Evolutionary conservation across 192 early-diverging fungal species (phyloP).

Genomic region (Umbelopsis isabellina): DNA sequence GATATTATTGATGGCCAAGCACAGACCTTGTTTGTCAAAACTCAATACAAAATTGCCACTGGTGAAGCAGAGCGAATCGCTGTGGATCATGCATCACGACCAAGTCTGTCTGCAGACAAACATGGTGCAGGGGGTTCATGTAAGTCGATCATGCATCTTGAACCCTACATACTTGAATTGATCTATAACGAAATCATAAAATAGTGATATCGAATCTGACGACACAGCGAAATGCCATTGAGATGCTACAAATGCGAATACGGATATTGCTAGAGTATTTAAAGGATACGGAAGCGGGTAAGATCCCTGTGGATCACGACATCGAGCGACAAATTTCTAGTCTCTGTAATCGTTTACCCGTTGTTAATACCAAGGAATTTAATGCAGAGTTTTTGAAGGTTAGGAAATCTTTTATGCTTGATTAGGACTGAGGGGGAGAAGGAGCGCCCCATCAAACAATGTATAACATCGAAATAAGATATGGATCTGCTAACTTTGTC

Average conservation of each 20-base stretch:
- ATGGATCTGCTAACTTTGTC: constrained; percentile 13
- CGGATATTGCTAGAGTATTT: constrained; percentile 73
- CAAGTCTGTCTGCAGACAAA: constrained; percentile 51
- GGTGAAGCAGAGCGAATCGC: constrained; percentile 88
- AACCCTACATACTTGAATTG: neutral
- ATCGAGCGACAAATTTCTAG: constrained; percentile 78
- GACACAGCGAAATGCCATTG: constrained; percentile 78
- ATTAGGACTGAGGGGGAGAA: neutral
- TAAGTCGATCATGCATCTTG: constrained; percentile 35
- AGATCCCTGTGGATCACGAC: constrained; percentile 69
- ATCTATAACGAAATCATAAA: neutral
- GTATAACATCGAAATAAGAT: neutral
- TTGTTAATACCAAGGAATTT: constrained; percentile 67
- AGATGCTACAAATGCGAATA: constrained; percentile 78
- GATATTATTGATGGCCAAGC: constrained; percentile 63
- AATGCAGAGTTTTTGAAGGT: constrained; percentile 75
- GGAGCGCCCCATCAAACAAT: neutral
- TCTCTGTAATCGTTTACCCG: constrained; percentile 73
- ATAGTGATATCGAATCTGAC: constrained; percentile 71
- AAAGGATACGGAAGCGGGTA: constrained; percentile 64
- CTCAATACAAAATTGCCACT: constrained; percentile 78
- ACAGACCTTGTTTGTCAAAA: constrained; percentile 64
- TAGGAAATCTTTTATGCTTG: constrained; percentile 22
- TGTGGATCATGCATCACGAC: constrained; percentile 83
- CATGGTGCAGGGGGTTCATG: constrained; percentile 56